Evolutionary conservation across 257 asterid species (phyloP).

Genomic region (Sherardia arvensis): DNA sequence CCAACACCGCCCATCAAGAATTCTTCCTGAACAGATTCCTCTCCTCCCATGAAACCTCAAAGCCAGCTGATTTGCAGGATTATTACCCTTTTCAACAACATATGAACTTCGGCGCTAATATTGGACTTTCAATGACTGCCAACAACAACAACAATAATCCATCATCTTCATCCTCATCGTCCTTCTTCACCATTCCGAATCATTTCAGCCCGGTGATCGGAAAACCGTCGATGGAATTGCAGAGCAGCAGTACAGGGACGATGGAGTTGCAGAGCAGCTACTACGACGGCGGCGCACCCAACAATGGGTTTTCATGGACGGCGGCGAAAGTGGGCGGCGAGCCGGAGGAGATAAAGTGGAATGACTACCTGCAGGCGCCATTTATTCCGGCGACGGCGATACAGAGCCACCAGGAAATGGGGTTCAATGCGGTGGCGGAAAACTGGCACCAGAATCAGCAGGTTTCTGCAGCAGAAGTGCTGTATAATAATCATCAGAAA

Average conservation of each 20-base stretch:
- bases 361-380: constrained; percentile 67
- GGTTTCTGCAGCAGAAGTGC: constrained; percentile 27
- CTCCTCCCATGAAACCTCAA: constrained; percentile 35
- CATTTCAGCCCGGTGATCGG: constrained; percentile 20
- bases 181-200: constrained; percentile 29
- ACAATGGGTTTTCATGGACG: constrained; percentile 34
- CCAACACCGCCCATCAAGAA: constrained; percentile 29
- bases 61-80: constrained; percentile 29
- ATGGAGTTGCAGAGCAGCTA: too few species aligned
- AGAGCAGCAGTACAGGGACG: too few species aligned
- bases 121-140: constrained; percentile 34
- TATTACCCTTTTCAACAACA: constrained; percentile 40
- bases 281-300: constrained; percentile 10
- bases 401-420: constrained; percentile 21
- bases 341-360: constrained; percentile 56
- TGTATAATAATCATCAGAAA: constrained; percentile 29
- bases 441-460: constrained; percentile 41
- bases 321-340: constrained; percentile 9
- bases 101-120: constrained; percentile 21
- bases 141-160: constrained; percentile 22
- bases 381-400: constrained; percentile 31
- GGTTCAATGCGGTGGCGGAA: constrained; percentile 19
- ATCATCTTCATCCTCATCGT: background rate
- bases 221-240: background rate
- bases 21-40: constrained; percentile 58